Evolutionary conservation across 768 basidiomycete species (phyloP).

Genomic region (Suillus bovinus): DNA sequence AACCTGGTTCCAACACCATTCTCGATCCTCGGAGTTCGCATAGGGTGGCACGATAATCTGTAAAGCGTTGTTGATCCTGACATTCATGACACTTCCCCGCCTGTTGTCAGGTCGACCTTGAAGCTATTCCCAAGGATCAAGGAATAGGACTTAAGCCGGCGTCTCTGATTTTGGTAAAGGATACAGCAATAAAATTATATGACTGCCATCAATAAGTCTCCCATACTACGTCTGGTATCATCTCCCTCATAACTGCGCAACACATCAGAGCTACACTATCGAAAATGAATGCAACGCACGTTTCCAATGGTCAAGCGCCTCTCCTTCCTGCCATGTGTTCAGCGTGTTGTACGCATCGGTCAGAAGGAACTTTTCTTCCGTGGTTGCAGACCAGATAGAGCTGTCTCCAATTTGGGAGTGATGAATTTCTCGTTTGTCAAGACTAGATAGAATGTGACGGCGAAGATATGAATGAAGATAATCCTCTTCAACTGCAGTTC

Average conservation of each 20-base stretch:
- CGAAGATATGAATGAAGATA: slow-evolving; percentile 72
- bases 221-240: slow-evolving; percentile 74
- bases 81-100: not conserved
- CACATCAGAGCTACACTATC: not conserved
- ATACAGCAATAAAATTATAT: not conserved
- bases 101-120: too few species aligned
- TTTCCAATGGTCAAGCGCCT: slow-evolving; percentile 75
- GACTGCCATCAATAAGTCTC: slow-evolving; percentile 62
- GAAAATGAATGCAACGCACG: slow-evolving; percentile 42
- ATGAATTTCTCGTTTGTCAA: slow-evolving; percentile 56
- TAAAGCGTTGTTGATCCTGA: not conserved
- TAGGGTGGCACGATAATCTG: not conserved
- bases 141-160: not conserved
- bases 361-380: slow-evolving; percentile 52
- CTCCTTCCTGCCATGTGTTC: slow-evolving; percentile 62
- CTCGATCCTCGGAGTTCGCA: not conserved
- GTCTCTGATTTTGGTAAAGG: not conserved
- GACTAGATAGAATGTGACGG: slow-evolving; percentile 51
- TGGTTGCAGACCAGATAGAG: slow-evolving; percentile 20
- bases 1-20: not conserved
- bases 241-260: slow-evolving; percentile 69
- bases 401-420: slow-evolving; percentile 39
- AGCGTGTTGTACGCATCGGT: slow-evolving; percentile 65
- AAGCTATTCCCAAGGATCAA: not conserved
- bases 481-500: slow-evolving; percentile 52